Conservation (phyloP, 306 rosid species). For the Prosopis cineraria region DNA sequence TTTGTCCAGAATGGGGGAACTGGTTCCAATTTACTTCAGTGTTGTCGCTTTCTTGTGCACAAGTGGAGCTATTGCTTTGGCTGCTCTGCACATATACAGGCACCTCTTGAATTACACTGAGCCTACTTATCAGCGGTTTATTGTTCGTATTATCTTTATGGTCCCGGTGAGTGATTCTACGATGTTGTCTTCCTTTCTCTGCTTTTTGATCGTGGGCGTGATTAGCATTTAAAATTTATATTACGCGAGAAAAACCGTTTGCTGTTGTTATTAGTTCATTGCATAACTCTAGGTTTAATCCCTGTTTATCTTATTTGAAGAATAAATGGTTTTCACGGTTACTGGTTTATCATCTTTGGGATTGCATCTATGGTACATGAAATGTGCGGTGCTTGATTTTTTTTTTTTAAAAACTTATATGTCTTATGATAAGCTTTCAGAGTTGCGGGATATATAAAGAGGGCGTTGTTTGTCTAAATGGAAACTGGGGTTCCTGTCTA, state of each 20-base stretch:
- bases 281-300: neutral
- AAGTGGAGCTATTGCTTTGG: constrained; percentile 74
- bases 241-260: neutral
- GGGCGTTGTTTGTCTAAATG: neutral
- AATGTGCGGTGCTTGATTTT: neutral
- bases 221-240: neutral
- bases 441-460: neutral
- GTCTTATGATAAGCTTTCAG: neutral
- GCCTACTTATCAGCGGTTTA: constrained; percentile 93
- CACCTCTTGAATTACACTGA: constrained; percentile 94
- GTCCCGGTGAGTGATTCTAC: constrained; percentile 69
- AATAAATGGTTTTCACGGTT: neutral
- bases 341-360: neutral
- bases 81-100: constrained; percentile 73
- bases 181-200: neutral
- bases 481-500: neutral
- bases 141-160: constrained; percentile 93
- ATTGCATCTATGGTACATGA: neutral
- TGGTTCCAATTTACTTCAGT: constrained; percentile 59
- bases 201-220: neutral
- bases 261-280: neutral
- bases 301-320: neutral
- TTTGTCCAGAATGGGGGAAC: constrained; percentile 53
- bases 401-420: neutral
- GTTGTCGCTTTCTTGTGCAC: constrained; percentile 78